Evolutionary conservation across 345 rosid genomes (phyloP), one percentile per base, ranked within the genome.

Genomic region (Eutrema japonicum): DNA sequence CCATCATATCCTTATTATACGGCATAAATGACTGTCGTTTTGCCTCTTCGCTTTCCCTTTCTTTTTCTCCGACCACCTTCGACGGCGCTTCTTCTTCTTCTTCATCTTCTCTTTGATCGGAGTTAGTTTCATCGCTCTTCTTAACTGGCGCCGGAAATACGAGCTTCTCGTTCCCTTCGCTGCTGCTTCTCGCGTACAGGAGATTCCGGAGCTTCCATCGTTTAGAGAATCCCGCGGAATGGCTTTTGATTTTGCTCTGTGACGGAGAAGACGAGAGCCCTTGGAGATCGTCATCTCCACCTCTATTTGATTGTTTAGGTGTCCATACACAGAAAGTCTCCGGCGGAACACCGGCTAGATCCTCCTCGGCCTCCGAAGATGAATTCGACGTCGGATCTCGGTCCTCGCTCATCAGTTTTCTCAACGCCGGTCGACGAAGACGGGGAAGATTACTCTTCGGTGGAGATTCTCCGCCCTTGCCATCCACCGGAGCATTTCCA

Each of bases 301-400:
- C 38, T 10, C 8, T 12, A 1, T 2, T 38, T 3, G 61, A 40
- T 26, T 60, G 67, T 40, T 83, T 86, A 0, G 96, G 93, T 22
- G 71, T 78, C 98, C 98, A 93, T 1, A 79, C 87, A 73, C 98
- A 93, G 79, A 87, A 90, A 16, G 64, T 78, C 9, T 81, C 93
- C 1, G 88, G 81, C 6, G 84, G 63, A 27, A 85, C 54, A 4
- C 82, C 78, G 16, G 80, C 82, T 0, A 87, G 70, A 14, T 90
- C 97, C 36, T 83, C 96, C 0, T 86, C 85, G 29, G 84, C 85
- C 10, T 89, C 87, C 29, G 90, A 84, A 0, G 83, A 81, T 12
- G 81, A 77, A 12, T 88, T 81, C 50, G 82, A 9, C 52, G 72
- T 29, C 35, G 65, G 38, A 66, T 82, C 57, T 51, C 86, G 87